phyloP scores from a whole-genome alignment of 176 grass and related monocot species.

The Oropetium thomaeum region DNA sequence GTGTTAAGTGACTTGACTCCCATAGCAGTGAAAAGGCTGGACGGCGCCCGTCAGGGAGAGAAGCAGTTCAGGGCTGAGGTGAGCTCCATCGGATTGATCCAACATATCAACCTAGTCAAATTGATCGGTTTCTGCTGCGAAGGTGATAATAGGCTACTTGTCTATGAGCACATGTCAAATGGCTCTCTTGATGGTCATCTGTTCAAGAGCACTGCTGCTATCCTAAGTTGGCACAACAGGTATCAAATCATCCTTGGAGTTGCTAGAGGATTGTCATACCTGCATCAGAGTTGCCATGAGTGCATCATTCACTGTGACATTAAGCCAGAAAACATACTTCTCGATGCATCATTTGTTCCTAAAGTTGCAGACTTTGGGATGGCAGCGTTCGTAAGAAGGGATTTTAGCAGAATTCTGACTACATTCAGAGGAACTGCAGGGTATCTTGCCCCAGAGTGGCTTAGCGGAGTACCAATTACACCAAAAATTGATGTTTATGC shows the following conservation, averaged over 20 bases:
- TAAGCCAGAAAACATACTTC: constrained; percentile 51
- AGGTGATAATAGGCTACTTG: constrained; percentile 42
- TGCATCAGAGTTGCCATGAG: constrained; percentile 53
- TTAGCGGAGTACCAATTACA: constrained; percentile 41
- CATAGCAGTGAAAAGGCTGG: constrained; percentile 56
- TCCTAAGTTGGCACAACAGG: constrained; percentile 39
- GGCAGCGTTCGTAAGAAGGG: constrained; percentile 48
- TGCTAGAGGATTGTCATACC: constrained; percentile 56
- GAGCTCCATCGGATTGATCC: constrained; percentile 54
- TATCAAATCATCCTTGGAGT: constrained; percentile 40
- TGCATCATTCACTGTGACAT: constrained; percentile 74
- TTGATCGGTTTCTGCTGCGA: constrained; percentile 55
- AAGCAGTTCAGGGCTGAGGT: constrained; percentile 63
- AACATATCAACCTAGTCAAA: constrained; percentile 57
- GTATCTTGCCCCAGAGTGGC: constrained; percentile 66
- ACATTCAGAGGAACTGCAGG: constrained; percentile 64
- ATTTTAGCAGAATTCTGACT: constrained; percentile 60
- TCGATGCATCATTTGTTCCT: constrained; percentile 41
- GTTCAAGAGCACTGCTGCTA: constrained; percentile 18
- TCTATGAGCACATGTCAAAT: constrained; percentile 58
- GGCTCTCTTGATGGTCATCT: constrained; percentile 53
- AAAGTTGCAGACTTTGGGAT: constrained; percentile 76
- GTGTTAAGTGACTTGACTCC: constrained; percentile 23
- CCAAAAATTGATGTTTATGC: constrained; percentile 59
- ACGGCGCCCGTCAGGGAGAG: constrained; percentile 37